A percentile compares a stretch with the other conserved stretches of the same genome.
Conservation (phyloP, 192 early-diverging fungal genomes). For the Fimicolochytrium jonesii region DNA sequence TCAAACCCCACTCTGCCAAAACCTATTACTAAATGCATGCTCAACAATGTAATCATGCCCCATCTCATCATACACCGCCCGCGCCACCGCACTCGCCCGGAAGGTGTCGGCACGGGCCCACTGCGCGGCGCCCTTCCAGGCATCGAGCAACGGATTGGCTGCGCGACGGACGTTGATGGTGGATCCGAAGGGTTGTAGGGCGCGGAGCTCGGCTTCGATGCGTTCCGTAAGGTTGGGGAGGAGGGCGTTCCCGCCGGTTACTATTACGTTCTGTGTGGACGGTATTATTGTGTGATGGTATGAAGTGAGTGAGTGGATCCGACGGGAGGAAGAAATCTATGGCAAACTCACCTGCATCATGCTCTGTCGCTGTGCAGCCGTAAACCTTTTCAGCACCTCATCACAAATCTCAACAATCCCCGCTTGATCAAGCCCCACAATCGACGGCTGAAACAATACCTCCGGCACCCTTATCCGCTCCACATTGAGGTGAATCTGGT, state of each 20-base stretch:
- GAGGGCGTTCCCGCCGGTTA: constrained; percentile 74
- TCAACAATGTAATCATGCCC: constrained; percentile 85
- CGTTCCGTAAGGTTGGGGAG: constrained; percentile 63
- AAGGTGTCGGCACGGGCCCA: constrained; percentile 45
- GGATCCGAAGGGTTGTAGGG: constrained; percentile 60
- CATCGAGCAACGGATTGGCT: constrained; percentile 67
- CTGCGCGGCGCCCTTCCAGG: constrained; percentile 81
- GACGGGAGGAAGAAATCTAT: no score
- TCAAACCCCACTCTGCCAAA: no score
- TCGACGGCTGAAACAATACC: constrained; percentile 81
- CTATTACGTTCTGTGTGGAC: constrained; percentile 62
- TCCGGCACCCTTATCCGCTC: constrained; percentile 87
- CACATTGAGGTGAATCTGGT: constrained; percentile 87
- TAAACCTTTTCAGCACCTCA: constrained; percentile 29
- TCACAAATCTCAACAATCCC: constrained; percentile 66
- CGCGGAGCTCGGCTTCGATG: constrained; percentile 55
- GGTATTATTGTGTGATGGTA: no score
- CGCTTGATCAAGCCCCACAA: constrained; percentile 84
- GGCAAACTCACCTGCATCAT: constrained; percentile 53
- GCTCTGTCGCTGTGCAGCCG: constrained; percentile 22
- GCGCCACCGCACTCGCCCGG: constrained; percentile 52
- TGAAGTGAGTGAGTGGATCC: no score
- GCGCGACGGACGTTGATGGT: constrained; percentile 57
- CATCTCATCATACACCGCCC: constrained; percentile 74
- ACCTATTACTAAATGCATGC: constrained; percentile 74